Evolutionary conservation across 2,329 filamentous ascomycete species (phyloP).

Genomic region (Pyrenophora graminea): DNA sequence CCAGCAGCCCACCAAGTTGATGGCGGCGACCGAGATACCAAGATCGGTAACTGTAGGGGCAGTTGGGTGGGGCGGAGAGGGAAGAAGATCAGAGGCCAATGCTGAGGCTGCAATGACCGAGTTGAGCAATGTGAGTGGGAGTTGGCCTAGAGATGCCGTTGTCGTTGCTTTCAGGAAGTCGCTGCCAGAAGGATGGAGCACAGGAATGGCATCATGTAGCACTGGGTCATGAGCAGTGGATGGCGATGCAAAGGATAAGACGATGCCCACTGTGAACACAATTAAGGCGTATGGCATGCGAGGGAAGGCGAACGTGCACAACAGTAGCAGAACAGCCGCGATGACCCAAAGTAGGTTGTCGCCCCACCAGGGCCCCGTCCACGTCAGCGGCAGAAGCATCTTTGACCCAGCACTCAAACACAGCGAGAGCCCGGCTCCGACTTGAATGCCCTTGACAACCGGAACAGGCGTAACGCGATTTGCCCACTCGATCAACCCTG

Average conservation of each 20-base stretch:
- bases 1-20: constrained; percentile 87
- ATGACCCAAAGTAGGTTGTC: constrained; percentile 82
- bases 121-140: constrained; percentile 90
- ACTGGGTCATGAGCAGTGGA: constrained; percentile 12
- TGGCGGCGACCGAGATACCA: constrained; percentile 77
- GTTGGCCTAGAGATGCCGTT: constrained; percentile 77
- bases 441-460: constrained; percentile 92
- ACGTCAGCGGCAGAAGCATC: constrained; percentile 70
- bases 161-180: constrained; percentile 61
- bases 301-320: constrained; percentile 67
- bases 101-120: constrained; percentile 87
- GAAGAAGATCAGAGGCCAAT: constrained; percentile 76
- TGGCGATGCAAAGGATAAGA: constrained; percentile 61
- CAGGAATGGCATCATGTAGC: constrained; percentile 60
- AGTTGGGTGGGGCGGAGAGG: constrained; percentile 58
- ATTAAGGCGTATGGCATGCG: constrained; percentile 78
- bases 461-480: constrained; percentile 78
- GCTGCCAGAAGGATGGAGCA: constrained; percentile 50
- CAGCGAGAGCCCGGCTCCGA: constrained; percentile 85
- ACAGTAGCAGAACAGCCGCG: constrained; percentile 71
- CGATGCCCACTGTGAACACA: constrained; percentile 70
- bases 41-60: constrained; percentile 75
- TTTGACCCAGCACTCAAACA: constrained; percentile 73
- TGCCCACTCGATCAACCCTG: constrained; percentile 76
- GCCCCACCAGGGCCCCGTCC: constrained; percentile 66